Percentiles rank a stretch among this genome's conserved stretches.
Evolutionary conservation across 1,139 yeast genomes (phyloP).

Genomic region (Taphrina deformans): DNA sequence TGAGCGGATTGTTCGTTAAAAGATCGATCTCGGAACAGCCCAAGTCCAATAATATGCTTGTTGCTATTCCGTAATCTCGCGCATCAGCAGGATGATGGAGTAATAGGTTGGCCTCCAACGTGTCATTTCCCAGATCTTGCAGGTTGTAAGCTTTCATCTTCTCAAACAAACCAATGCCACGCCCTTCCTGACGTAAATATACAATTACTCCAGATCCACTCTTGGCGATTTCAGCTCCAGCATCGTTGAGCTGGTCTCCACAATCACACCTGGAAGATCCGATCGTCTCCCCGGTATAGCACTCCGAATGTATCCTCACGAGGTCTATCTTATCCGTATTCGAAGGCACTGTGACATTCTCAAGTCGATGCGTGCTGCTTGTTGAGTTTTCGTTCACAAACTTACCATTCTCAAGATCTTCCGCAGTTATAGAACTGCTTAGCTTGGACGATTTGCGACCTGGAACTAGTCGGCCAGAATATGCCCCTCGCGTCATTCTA

Average conservation of each 20-base stretch:
- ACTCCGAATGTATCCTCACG: slow-evolving; percentile 90
- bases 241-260: slow-evolving; percentile 98
- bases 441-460: slow-evolving; percentile 67
- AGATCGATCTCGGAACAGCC: slow-evolving; percentile 72
- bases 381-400: neutral
- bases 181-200: slow-evolving; percentile 93
- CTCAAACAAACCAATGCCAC: slow-evolving; percentile 97
- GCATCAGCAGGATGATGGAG: slow-evolving; percentile 97
- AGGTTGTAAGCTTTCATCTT: slow-evolving; percentile 94
- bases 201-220: slow-evolving; percentile 92
- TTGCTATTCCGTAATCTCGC: slow-evolving; percentile 86
- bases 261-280: slow-evolving; percentile 99
- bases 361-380: neutral
- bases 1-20: slow-evolving; percentile 94
- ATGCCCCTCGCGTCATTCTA: slow-evolving; percentile 96
- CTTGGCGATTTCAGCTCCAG: slow-evolving; percentile 86
- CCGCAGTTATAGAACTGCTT: slow-evolving; percentile 41
- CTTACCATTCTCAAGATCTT: slow-evolving; percentile 50
- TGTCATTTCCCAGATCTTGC: slow-evolving; percentile 97
- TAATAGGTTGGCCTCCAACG: slow-evolving; percentile 91
- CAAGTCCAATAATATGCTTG: slow-evolving; percentile 83
- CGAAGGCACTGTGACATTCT: neutral
- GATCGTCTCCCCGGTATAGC: slow-evolving; percentile 98
- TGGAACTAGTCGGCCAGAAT: slow-evolving; percentile 81
- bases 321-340: slow-evolving; percentile 47